A percentile compares a stretch with the other conserved stretches of the same genome.
phyloP scores from a whole-genome alignment of 192 early-diverging fungal genomes.

The Chytriomyces sp. region DNA sequence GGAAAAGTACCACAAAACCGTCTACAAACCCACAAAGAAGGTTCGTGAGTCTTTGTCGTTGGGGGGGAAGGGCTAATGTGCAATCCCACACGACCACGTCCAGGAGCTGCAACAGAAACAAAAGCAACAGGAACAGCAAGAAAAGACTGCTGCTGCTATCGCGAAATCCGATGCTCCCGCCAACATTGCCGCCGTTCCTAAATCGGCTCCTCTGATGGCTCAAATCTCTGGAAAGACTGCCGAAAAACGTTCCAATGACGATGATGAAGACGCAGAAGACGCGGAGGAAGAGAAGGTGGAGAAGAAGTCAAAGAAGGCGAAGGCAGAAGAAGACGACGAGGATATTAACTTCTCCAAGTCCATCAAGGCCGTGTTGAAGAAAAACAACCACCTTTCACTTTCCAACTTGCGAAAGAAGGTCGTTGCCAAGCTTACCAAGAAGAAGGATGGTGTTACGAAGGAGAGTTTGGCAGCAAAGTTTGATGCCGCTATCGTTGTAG shows the following conservation, averaged over 20 bases:
- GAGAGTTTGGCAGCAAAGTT: slow-evolving; percentile 13
- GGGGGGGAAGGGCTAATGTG: neutral
- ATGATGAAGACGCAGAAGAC: slow-evolving; percentile 7
- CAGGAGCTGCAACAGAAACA: neutral
- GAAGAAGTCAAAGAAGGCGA: slow-evolving; percentile 23
- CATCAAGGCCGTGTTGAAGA: slow-evolving; percentile 25
- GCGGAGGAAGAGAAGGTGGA: slow-evolving; percentile 4
- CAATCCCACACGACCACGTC: neutral
- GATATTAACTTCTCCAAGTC: slow-evolving; percentile 9
- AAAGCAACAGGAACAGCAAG: slow-evolving; percentile 28
- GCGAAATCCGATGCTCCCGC: neutral
- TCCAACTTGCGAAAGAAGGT: slow-evolving; percentile 11
- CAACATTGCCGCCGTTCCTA: slow-evolving; percentile 41
- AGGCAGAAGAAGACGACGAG: slow-evolving; percentile 7
- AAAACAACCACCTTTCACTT: slow-evolving; percentile 5
- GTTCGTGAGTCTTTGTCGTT: slow-evolving; percentile 23
- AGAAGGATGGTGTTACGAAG: neutral
- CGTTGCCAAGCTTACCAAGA: slow-evolving; percentile 20
- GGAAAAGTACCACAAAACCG: slow-evolving; percentile 89
- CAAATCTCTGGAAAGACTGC: slow-evolving; percentile 41
- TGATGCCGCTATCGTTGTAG: slow-evolving; percentile 5
- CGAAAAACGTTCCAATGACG: slow-evolving; percentile 23
- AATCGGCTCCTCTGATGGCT: slow-evolving; percentile 38
- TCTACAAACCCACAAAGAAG: slow-evolving; percentile 78
- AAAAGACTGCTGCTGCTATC: slow-evolving; percentile 18